Evolutionary conservation across 2,329 filamentous ascomycete species (phyloP).

Genomic region (Aspergillus intermedius): DNA sequence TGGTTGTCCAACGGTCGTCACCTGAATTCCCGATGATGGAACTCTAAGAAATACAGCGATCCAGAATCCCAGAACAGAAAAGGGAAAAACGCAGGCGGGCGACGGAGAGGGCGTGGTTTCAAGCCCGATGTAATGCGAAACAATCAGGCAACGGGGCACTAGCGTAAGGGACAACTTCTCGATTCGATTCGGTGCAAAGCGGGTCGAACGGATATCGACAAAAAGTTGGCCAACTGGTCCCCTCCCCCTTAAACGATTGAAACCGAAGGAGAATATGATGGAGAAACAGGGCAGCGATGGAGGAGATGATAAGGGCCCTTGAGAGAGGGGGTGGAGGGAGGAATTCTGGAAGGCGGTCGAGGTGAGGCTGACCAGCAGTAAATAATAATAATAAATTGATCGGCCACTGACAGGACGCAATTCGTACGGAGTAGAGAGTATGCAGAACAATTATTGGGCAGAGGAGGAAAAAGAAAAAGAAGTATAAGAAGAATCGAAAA

Average conservation of each 20-base stretch:
- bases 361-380: constrained; percentile 17
- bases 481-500: constrained; percentile 8
- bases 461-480: constrained; percentile 13
- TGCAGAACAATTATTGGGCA: constrained; percentile 6
- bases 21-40: background rate
- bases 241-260: constrained; percentile 12
- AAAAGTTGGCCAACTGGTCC: background rate
- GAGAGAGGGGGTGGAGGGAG: constrained; percentile 5
- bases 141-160: background rate
- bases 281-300: constrained; percentile 13
- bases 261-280: constrained; percentile 2
- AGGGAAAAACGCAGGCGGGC: background rate
- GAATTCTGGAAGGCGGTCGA: constrained; percentile 24
- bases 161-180: background rate
- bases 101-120: background rate
- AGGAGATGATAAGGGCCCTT: background rate
- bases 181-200: background rate
- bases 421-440: background rate
- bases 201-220: background rate
- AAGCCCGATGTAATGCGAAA: background rate
- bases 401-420: constrained; percentile 1
- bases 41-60: background rate
- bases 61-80: background rate
- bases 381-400: constrained; percentile 3
- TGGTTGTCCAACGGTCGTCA: constrained; percentile 12